Evolutionary conservation across 2,329 filamentous ascomycete genomes (phyloP).

Genomic region (Diaporthe citriasiana): DNA sequence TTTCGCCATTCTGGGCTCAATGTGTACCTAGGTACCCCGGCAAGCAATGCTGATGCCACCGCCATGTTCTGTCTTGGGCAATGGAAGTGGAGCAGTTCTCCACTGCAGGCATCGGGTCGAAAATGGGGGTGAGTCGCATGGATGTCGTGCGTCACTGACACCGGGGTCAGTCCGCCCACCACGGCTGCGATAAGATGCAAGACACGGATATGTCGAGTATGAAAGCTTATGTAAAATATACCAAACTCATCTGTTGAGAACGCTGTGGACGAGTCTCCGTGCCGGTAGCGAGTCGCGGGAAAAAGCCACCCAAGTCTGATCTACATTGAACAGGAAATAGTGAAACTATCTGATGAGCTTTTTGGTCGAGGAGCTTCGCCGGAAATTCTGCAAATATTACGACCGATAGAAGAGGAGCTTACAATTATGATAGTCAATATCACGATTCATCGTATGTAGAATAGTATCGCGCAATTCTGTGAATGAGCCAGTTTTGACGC

Average conservation of each 20-base stretch:
- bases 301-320: neutral
- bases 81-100: conserved; percentile 7
- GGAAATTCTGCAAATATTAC: neutral
- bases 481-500: too few relatives aligned
- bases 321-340: neutral
- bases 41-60: neutral
- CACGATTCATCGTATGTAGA: too few relatives aligned
- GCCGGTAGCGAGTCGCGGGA: too few relatives aligned
- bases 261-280: too few relatives aligned
- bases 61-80: conserved; percentile 6
- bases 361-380: too few relatives aligned
- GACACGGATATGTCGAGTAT: neutral
- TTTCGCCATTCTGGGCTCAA: neutral
- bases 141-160: neutral
- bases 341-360: neutral
- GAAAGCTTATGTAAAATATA: neutral
- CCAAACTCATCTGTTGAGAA: too few relatives aligned
- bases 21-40: too few relatives aligned
- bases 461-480: too few relatives aligned
- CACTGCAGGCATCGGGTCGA: conserved; percentile 21
- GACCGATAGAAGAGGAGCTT: too few relatives aligned
- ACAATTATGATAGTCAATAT: too few relatives aligned
- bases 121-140: conserved; percentile 33
- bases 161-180: too few relatives aligned
- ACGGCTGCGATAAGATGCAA: neutral